Percentiles rank a stretch among this genome's conserved stretches.
phyloP scores from a whole-genome alignment of 2,329 filamentous ascomycete genomes.

The Phaeomoniella chlamydospora region DNA sequence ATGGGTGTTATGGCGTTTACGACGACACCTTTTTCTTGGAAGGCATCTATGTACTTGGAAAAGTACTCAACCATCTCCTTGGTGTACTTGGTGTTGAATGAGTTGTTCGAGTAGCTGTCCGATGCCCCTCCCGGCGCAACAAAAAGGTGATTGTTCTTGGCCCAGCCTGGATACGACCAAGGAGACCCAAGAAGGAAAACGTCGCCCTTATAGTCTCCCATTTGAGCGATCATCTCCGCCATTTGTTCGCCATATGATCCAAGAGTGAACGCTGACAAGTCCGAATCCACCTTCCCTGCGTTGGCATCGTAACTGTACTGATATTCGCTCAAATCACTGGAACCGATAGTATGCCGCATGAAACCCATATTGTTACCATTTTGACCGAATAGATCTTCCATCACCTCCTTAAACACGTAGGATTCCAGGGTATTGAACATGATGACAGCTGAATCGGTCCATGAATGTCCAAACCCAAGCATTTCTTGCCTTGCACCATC shows the following conservation, averaged over 20 bases:
- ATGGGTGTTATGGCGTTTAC: constrained; percentile 22
- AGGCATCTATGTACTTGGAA: constrained; percentile 22
- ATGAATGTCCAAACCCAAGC: constrained; percentile 21
- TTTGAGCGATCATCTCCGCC: constrained; percentile 20
- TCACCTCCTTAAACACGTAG: constrained; percentile 14
- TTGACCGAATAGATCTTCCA: constrained; percentile 19
- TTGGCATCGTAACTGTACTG: constrained; percentile 25
- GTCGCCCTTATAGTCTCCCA: constrained; percentile 18
- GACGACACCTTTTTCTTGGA: constrained; percentile 14
- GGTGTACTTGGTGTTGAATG: constrained; percentile 13
- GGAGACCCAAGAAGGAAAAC: constrained; percentile 21
- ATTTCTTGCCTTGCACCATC: constrained; percentile 7
- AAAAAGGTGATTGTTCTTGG: constrained; percentile 23
- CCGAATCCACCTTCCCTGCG: constrained; percentile 16
- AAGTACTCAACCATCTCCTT: constrained; percentile 20
- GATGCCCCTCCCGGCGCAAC: constrained; percentile 13
- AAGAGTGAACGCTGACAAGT: constrained; percentile 16
- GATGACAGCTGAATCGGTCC: constrained; percentile 22
- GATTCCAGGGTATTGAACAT: constrained; percentile 18
- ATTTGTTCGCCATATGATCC: constrained; percentile 20
- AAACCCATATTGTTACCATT: constrained; percentile 20
- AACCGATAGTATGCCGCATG: constrained; percentile 25
- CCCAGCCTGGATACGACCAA: constrained; percentile 25
- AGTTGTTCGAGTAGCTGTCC: constrained; percentile 4
- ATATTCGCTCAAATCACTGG: constrained; percentile 18